Evolutionary conservation across 2,329 filamentous ascomycete genomes (phyloP).

Genomic region (Dactylonectria estremocensis): DNA sequence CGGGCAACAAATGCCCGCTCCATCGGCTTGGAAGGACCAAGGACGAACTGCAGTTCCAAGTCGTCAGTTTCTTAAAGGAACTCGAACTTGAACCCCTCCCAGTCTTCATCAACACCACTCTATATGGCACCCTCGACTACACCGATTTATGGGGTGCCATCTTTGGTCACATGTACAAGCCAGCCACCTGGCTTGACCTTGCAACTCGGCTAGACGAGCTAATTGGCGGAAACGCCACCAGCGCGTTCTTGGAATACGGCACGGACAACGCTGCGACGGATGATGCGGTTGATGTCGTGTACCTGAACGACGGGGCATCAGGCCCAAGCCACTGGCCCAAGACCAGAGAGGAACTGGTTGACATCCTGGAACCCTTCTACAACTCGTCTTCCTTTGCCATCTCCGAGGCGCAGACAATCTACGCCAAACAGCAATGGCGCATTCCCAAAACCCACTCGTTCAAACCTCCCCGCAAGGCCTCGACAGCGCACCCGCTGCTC

Average conservation of each 20-base stretch:
- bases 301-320: constrained; percentile 48
- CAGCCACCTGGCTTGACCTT: constrained; percentile 54
- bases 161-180: constrained; percentile 58
- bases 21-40: constrained; percentile 57
- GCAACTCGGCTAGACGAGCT: constrained; percentile 54
- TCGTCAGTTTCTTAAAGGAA: constrained; percentile 52
- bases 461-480: constrained; percentile 50
- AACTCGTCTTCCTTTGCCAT: constrained; percentile 52
- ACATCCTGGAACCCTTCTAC: constrained; percentile 52
- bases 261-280: constrained; percentile 30
- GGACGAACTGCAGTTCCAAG: constrained; percentile 51
- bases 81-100: constrained; percentile 57
- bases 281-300: constrained; percentile 48
- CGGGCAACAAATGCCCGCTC: constrained; percentile 60
- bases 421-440: constrained; percentile 50
- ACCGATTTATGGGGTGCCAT: constrained; percentile 54
- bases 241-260: constrained; percentile 55
- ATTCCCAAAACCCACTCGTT: constrained; percentile 51
- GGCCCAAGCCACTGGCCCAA: constrained; percentile 51
- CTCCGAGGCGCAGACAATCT: constrained; percentile 32
- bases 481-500: constrained; percentile 51
- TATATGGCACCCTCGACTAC: constrained; percentile 57
- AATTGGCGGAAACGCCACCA: constrained; percentile 58
- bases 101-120: constrained; percentile 60
- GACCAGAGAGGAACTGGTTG: constrained; percentile 51